A percentile compares a stretch with the other conserved stretches of the same genome.
Evolutionary conservation across 2,329 filamentous ascomycete species (phyloP).

Genomic region (Aspergillus puulaauensis): DNA sequence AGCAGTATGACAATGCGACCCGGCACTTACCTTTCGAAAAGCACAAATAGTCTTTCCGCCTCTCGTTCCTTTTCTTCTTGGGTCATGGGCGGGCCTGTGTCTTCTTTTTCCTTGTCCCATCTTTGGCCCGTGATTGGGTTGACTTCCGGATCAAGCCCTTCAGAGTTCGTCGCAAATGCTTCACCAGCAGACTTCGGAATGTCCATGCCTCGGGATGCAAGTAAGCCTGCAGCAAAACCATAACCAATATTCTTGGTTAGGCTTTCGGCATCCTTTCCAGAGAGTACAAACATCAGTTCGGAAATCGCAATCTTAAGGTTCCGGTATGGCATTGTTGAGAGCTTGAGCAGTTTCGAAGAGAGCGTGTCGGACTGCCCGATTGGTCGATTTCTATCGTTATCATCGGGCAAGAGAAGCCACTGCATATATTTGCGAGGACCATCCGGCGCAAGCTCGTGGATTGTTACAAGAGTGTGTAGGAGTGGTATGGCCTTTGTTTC

Average conservation of each 20-base stretch:
- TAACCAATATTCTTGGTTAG: constrained; percentile 94
- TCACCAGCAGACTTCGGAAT: constrained; percentile 68
- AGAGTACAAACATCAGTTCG: constrained; percentile 81
- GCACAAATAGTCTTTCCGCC: constrained; percentile 81
- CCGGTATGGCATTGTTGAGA: constrained; percentile 73
- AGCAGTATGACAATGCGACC: constrained; percentile 6
- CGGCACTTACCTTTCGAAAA: constrained; percentile 74
- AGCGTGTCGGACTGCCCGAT: constrained; percentile 75
- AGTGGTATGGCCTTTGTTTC: constrained; percentile 71
- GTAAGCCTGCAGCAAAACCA: constrained; percentile 86
- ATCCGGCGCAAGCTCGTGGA: constrained; percentile 69
- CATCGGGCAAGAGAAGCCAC: constrained; percentile 69
- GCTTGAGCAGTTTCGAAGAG: constrained; percentile 71
- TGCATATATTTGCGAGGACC: constrained; percentile 64
- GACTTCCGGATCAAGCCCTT: constrained; percentile 41
- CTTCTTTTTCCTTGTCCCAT: constrained; percentile 63
- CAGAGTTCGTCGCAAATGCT: constrained; percentile 44
- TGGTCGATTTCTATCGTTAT: constrained; percentile 71
- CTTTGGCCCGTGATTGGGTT: constrained; percentile 90
- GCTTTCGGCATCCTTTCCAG: constrained; percentile 71
- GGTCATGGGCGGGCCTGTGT: constrained; percentile 72
- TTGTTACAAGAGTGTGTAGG: constrained; percentile 67
- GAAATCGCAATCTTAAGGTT: constrained; percentile 73
- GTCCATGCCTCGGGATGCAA: constrained; percentile 79
- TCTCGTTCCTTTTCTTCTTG: constrained; percentile 89